Conservation (phyloP, 148 eudicot species). For the Rhododendron vialii region DNA sequence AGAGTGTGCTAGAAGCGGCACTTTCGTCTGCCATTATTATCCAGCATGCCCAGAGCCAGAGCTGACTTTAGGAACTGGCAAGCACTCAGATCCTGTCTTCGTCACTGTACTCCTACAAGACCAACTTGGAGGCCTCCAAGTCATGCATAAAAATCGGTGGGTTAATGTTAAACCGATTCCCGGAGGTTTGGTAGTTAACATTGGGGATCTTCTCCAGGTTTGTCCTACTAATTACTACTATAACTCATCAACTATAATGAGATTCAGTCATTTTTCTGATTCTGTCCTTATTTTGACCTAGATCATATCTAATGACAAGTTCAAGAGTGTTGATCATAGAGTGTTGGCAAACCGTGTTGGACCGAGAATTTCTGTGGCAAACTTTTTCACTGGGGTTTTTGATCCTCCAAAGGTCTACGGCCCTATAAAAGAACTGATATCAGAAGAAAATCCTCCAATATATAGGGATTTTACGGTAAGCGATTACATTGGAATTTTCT, state of each 20-base stretch:
- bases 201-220: constrained; percentile 11
- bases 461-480: constrained; percentile 4
- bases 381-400: neutral
- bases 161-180: constrained; percentile 5
- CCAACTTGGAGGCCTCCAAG: constrained; percentile 10
- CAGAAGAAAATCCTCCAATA: constrained; percentile 18
- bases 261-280: neutral
- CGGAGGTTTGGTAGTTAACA: neutral
- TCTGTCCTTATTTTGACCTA: neutral
- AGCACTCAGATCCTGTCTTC: constrained; percentile 5
- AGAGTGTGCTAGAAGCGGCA: neutral
- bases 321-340: constrained; percentile 22
- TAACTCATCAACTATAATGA: neutral
- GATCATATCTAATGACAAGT: constrained; percentile 26
- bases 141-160: constrained; percentile 8
- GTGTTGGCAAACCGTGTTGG: constrained; percentile 22
- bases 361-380: constrained; percentile 41
- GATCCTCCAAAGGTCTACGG: constrained; percentile 18
- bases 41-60: constrained; percentile 16
- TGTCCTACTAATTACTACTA: neutral
- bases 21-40: neutral
- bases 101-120: constrained; percentile 5
- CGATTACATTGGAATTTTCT: neutral
- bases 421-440: neutral
- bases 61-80: neutral